Conservation (phyloP, 352 stramenopile species). For the Phytophthora hybrid region DNA sequence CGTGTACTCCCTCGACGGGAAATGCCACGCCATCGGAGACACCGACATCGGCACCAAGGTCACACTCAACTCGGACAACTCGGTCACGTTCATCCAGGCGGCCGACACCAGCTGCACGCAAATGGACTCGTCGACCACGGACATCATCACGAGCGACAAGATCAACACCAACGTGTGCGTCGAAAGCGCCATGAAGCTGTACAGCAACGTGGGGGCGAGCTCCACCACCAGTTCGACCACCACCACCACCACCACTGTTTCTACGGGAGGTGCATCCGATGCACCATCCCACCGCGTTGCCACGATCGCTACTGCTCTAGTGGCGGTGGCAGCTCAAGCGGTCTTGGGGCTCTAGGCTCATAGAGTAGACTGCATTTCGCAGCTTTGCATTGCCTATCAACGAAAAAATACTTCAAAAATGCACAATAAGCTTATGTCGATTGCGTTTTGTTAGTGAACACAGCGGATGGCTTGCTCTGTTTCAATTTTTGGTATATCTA, state of each 20-base stretch:
- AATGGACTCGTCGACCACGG: background rate
- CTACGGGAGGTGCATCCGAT: background rate
- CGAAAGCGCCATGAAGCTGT: constrained; percentile 1
- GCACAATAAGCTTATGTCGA: no score
- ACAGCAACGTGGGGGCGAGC: constrained; percentile 3
- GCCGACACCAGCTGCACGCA: background rate
- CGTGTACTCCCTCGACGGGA: background rate
- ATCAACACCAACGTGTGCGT: constrained; percentile 9
- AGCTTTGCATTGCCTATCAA: no score
- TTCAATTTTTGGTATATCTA: no score
- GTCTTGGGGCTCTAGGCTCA: background rate
- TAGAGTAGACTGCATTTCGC: no score
- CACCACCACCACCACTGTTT: background rate
- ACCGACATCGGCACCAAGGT: background rate
- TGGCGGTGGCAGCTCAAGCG: background rate
- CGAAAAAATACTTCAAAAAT: no score
- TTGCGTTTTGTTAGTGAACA: no score
- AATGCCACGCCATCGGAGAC: background rate
- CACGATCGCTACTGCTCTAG: background rate
- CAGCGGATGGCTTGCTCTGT: no score
- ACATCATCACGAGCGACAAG: constrained; percentile 1
- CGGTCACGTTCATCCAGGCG: background rate
- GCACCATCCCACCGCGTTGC: background rate
- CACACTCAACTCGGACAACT: constrained; percentile 7
- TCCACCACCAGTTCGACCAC: background rate